Conservation (phyloP, 495 filamentous ascomycete genomes). For the Talaromyces borbonicus region DNA sequence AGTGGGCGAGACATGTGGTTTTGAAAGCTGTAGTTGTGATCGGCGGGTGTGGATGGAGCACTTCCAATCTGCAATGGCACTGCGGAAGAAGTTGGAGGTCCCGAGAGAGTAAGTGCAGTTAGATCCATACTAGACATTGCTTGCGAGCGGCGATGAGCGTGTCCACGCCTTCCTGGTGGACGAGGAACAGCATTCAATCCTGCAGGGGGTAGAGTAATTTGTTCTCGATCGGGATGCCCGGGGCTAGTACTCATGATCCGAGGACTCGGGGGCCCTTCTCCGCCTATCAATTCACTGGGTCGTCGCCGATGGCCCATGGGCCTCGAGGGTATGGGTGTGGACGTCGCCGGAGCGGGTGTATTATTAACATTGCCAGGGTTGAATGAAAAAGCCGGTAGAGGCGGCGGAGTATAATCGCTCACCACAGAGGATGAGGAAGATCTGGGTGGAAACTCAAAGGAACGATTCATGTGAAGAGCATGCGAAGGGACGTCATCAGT, state of each 20-base stretch:
- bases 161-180: slow-evolving; percentile 51
- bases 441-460: slow-evolving; percentile 57
- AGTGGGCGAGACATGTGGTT: slow-evolving; percentile 25
- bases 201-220: slow-evolving; percentile 29
- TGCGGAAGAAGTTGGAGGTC: slow-evolving; percentile 20
- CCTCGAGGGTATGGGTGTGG: slow-evolving; percentile 19
- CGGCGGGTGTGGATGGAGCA: slow-evolving; percentile 60
- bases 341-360: slow-evolving; percentile 23
- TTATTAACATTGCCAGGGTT: slow-evolving; percentile 43
- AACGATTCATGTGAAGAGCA: slow-evolving; percentile 51
- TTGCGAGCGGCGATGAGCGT: slow-evolving; percentile 77
- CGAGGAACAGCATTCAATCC: slow-evolving; percentile 30
- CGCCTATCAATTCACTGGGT: slow-evolving; percentile 71
- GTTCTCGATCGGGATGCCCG: slow-evolving; percentile 48
- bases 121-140: slow-evolving; percentile 82
- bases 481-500: neutral
- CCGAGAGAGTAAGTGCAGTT: slow-evolving; percentile 55
- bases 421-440: slow-evolving; percentile 17
- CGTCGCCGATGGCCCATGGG: slow-evolving; percentile 58
- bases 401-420: slow-evolving; percentile 20
- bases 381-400: slow-evolving; percentile 56
- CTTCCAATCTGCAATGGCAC: slow-evolving; percentile 42
- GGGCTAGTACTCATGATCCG: slow-evolving; percentile 53
- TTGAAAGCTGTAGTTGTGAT: slow-evolving; percentile 19
- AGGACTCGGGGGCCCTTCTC: slow-evolving; percentile 51